Conservation (phyloP, 2,329 filamentous ascomycete genomes). For the Chalaropsis ovoidea region DNA sequence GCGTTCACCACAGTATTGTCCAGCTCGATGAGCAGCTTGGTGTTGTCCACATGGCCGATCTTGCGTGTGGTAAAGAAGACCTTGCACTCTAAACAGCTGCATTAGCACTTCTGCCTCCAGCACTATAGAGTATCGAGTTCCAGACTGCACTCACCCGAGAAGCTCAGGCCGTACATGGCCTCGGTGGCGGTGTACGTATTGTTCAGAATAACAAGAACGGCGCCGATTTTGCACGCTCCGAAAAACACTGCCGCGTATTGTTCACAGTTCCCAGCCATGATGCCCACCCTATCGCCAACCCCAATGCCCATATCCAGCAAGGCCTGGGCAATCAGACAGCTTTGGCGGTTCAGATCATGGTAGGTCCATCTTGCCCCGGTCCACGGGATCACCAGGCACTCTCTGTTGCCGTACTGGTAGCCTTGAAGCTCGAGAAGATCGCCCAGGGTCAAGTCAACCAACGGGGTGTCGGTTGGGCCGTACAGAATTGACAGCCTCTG, state of each 20-base stretch:
- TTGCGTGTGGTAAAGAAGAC: slow-evolving; percentile 61
- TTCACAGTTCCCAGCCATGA: slow-evolving; percentile 71
- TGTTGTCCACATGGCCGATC: slow-evolving; percentile 58
- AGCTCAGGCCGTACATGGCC: slow-evolving; percentile 58
- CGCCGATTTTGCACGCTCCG: slow-evolving; percentile 56
- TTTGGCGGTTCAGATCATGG: slow-evolving; percentile 52
- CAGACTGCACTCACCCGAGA: slow-evolving; percentile 46
- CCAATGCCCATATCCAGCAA: slow-evolving; percentile 56
- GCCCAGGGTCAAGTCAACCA: slow-evolving; percentile 61
- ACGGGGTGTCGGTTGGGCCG: slow-evolving; percentile 56
- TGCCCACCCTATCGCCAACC: slow-evolving; percentile 59
- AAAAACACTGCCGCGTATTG: slow-evolving; percentile 72
- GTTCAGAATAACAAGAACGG: slow-evolving; percentile 66
- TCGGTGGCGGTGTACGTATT: slow-evolving; percentile 71
- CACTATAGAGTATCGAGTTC: background rate
- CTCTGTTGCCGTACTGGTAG: slow-evolving; percentile 51
- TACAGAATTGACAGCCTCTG: slow-evolving; percentile 51
- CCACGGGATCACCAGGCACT: slow-evolving; percentile 66
- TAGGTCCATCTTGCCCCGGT: slow-evolving; percentile 66
- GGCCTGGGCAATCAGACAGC: slow-evolving; percentile 52
- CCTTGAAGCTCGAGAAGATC: slow-evolving; percentile 64
- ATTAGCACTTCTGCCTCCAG: background rate
- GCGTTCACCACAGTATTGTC: slow-evolving; percentile 36
- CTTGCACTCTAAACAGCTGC: slow-evolving; percentile 48
- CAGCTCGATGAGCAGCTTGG: slow-evolving; percentile 46